Evolutionary conservation across 75 land plant genomes (phyloP).

Genomic region (Selaginella tamariscina): DNA sequence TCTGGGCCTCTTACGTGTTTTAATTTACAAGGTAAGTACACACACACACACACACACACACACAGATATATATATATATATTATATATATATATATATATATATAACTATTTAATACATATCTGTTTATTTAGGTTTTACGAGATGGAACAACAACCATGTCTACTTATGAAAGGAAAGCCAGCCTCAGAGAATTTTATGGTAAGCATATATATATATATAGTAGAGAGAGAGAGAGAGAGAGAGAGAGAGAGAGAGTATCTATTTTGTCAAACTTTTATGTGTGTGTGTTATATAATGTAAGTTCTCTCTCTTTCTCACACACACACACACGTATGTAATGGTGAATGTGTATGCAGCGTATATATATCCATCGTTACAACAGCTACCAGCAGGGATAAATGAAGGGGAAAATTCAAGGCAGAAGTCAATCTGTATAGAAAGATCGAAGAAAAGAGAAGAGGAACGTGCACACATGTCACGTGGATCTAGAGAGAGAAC

Average conservation of each 20-base stretch:
- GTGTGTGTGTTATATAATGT: no score
- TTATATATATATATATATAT: no score
- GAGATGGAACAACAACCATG: conserved; percentile 83
- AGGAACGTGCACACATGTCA: conserved; percentile 21
- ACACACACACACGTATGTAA: no score
- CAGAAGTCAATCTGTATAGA: conserved; percentile 19
- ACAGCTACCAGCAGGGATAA: conserved; percentile 38
- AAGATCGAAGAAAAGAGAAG: conserved; percentile 18
- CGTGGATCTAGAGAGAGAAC: conserved; percentile 42
- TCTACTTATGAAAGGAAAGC: conserved; percentile 72
- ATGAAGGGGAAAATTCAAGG: conserved; percentile 25
- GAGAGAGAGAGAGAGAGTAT: no score
- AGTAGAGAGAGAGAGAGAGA: no score
- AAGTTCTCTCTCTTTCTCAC: no score
- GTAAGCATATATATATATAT: conserved; percentile 31
- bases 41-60: no score
- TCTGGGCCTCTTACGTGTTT: conserved; percentile 68
- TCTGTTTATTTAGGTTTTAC: conserved; percentile 33
- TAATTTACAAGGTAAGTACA: conserved; percentile 84
- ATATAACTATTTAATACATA: no score
- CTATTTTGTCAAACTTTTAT: background rate
- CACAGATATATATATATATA: no score
- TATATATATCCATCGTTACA: conserved; percentile 54
- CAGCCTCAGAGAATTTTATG: conserved; percentile 70
- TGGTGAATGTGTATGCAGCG: no score